A percentile compares a stretch with the other conserved stretches of the same genome.
Evolutionary conservation across 2,329 filamentous ascomycete species (phyloP).

Genomic region (Phoma sp.): DNA sequence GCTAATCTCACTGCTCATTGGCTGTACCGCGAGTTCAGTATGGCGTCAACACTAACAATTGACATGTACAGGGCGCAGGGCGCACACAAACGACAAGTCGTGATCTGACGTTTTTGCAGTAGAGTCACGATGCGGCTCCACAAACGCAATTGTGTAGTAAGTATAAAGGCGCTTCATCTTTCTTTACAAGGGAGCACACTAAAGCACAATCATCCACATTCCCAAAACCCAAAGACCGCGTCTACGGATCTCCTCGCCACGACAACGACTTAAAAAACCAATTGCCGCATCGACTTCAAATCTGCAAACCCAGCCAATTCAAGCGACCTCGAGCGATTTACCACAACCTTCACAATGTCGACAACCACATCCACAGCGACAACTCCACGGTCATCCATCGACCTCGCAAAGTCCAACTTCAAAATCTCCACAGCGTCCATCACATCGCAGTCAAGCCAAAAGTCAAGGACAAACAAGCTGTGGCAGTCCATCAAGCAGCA

Average conservation of each 20-base stretch:
- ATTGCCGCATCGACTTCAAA: no score
- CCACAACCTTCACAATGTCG: slow-evolving; percentile 12
- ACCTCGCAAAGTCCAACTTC: slow-evolving; percentile 19
- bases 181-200: no score
- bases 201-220: no score
- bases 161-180: no score
- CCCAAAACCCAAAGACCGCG: no score
- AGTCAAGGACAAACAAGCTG: slow-evolving; percentile 12
- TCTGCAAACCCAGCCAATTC: no score
- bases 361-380: slow-evolving; percentile 19
- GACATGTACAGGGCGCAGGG: slow-evolving; percentile 8
- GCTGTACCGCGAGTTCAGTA: neutral
- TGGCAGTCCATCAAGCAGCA: slow-evolving; percentile 29
- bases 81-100: neutral
- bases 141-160: no score
- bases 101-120: neutral
- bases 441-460: neutral
- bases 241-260: no score
- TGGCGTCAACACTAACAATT: neutral
- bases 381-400: slow-evolving; percentile 28
- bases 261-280: no score
- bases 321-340: no score
- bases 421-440: slow-evolving; percentile 7
- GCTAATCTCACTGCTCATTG: neutral
- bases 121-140: neutral